These are phyloP conservation scores for Coniochaeta sp. DNA, from an alignment of 2,329 filamentous ascomycete species.

Conservation along the genomic window DNA sequence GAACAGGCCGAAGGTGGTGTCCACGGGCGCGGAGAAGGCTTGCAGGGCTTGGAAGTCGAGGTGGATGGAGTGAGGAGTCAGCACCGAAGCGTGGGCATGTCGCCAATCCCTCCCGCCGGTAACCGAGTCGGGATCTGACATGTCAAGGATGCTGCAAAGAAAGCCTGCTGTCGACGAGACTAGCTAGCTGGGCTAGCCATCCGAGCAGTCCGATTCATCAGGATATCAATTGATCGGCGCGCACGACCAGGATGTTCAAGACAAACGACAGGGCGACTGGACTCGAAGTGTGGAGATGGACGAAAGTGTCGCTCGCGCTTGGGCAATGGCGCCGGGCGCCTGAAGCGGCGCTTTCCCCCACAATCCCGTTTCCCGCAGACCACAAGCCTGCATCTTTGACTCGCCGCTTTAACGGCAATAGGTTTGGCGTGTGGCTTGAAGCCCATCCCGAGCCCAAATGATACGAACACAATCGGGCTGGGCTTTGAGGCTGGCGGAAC, in stretches of 20 bases:
- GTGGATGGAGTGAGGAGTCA: too few species aligned
- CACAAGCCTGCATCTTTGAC: background rate
- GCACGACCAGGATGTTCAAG: too few species aligned
- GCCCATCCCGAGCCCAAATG: background rate
- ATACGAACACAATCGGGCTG: background rate
- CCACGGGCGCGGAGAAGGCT: too few species aligned
- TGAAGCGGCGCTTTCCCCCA: background rate
- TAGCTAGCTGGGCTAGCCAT: too few species aligned
- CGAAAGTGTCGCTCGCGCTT: too few species aligned
- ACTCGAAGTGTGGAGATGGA: background rate
- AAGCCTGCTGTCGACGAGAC: background rate
- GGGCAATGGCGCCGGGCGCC: background rate
- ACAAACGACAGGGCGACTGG: too few species aligned
- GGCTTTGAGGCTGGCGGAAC: too few species aligned
- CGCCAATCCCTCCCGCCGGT: too few species aligned
- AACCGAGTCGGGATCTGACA: background rate
- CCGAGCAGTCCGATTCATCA: too few species aligned
- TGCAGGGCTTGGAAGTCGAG: too few species aligned
- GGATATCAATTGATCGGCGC: too few species aligned
- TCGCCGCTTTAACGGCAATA: background rate
- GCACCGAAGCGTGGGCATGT: too few species aligned
- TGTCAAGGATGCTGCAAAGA: background rate
- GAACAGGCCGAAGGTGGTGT: background rate
- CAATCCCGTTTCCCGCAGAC: background rate
- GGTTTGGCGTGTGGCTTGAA: background rate